Base-by-base conservation (phyloP, 306 rosid genomes). In the Pueraria montana region DNA sequence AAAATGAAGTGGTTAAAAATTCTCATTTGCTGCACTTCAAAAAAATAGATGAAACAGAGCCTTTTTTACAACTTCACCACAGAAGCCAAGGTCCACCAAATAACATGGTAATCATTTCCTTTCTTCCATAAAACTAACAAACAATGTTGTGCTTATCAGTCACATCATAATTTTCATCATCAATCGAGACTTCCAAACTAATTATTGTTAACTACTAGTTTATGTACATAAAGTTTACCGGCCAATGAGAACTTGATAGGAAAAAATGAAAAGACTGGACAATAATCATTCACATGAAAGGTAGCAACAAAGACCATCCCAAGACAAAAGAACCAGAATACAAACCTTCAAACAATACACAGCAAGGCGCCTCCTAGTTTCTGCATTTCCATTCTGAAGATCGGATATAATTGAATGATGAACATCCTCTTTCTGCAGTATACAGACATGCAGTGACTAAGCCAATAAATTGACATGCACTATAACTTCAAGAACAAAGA, bases 321-420 rank as follows among this genome's bases (percentile, higher is more conserved):
- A 81, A 40, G 40, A 70, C 17, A 71, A 52, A 86, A 42, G 58
- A 79, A 76, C 77, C 58, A 83, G 82, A 64, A 61, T 42, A 85
- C 61, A 48, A 79, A 96, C 99, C 96, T 96, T 96, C 79, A 96
- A 91, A 83, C 99, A 96, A 88, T 96, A 96, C 67, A 93, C 99
- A 53, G 99, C 99, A 76, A 96, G 92, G 50, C 98, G 99, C 85
- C 99, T 90, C 88, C 99, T 82, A 69, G 99, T 96, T 89, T 96
- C 99, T 1, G 98, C 91, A 82, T 87, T 96, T 78, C 99, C 99
- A 79, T 96, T 96, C 92, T 96, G 99, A 81, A 96, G 98, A 91
- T 96, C 99, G 12, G 99, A 87, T 84, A 96, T 96, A 75, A 96
- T 96, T 64, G 99, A 96, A 86, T 93, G 97, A 88, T 96, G 99